Base-by-base conservation (phyloP, 2,329 filamentous ascomycete species). In the Scopulariopsis brevicaulis region DNA sequence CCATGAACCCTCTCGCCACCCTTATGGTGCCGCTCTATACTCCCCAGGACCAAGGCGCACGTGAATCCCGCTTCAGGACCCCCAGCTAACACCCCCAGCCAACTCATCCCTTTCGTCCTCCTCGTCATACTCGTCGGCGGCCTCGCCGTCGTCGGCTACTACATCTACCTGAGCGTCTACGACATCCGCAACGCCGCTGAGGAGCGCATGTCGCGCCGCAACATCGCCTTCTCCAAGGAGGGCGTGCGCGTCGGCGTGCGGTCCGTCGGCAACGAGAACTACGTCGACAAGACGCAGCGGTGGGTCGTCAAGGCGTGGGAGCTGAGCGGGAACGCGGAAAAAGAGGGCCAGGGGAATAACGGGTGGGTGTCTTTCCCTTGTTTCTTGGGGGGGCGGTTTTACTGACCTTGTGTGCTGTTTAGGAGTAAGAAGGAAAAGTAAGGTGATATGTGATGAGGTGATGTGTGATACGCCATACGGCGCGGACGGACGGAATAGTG, bases 201-300 rank as follows among this genome's bases (percentile, higher is more conserved):
- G 54, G 77, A 86, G 70, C 83, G 83, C 66, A 87, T 91, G 81
- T 83, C 85, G 69, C 83, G 83, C 73, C 88, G 87, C 74, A 87
- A 91, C 68, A 81, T 92, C 59, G 76, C 83, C 48, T 87, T 90
- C 70, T 86, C 84, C 46, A 89, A 88, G 68, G 87, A 90, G 59
- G 88, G 88, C 58, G 73, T 89, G 60, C 81, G 82, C 60, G 86
- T 92, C 52, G 84, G 84, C 54, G 80, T 92, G 61, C 87, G 85
- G 71, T 78, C 89, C 60, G 71, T 87, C 55, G 78, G 79, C 63
- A 79, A 81, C 57, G 88, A 91, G 72, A 81, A 80, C 54, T 89
- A 90, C 67, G 82, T 89, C 65, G 88, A 91, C 64, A 77, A 76
- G 65, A 90, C 87, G 20, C 88, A 92, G 73, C 83, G 77, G 63